These are phyloP conservation scores for Mycena vitilis DNA, from an alignment of 768 basidiomycete genomes.

Conservation along the genomic window DNA sequence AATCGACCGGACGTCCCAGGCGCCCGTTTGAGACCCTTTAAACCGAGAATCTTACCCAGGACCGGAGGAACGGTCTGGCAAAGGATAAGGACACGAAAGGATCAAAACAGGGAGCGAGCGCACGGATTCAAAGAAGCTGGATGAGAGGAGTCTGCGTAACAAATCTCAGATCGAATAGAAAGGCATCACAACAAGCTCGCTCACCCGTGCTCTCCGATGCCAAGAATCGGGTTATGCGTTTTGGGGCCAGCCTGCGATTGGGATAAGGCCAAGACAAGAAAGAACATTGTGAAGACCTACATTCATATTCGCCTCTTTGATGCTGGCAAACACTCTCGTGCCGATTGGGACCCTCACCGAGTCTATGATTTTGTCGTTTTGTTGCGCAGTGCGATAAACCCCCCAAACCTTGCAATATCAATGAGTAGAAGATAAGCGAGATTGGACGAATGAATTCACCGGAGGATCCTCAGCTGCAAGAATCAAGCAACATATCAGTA, in stretches of 20 bases:
- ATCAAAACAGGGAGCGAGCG: conserved; percentile 19
- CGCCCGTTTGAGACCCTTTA: conserved; percentile 53
- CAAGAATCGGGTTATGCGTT: conserved; percentile 46
- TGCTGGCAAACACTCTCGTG: conserved; percentile 50
- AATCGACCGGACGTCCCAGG: conserved; percentile 53
- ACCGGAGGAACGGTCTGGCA: conserved; percentile 57
- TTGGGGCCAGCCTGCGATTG: conserved; percentile 40
- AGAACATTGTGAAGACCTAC: conserved; percentile 42
- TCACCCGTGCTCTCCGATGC: conserved; percentile 46
- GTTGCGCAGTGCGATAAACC: conserved; percentile 52
- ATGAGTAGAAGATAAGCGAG: not conserved
- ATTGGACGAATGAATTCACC: conserved; percentile 39
- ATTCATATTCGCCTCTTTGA: conserved; percentile 53
- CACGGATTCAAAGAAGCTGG: conserved; percentile 55
- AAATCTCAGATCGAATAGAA: conserved; percentile 7
- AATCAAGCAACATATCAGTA: not conserved
- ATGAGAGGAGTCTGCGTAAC: conserved; percentile 44
- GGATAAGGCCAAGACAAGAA: conserved; percentile 12
- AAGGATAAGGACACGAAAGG: conserved; percentile 5
- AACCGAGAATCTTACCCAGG: conserved; percentile 57
- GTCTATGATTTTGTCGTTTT: conserved; percentile 41
- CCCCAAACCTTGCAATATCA: conserved; percentile 48
- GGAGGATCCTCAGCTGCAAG: conserved; percentile 48
- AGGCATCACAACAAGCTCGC: conserved; percentile 8
- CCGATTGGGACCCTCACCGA: conserved; percentile 42